Conservation (phyloP, 1,284 basidiomycete genomes). For the Rhizopogon parksii region DNA sequence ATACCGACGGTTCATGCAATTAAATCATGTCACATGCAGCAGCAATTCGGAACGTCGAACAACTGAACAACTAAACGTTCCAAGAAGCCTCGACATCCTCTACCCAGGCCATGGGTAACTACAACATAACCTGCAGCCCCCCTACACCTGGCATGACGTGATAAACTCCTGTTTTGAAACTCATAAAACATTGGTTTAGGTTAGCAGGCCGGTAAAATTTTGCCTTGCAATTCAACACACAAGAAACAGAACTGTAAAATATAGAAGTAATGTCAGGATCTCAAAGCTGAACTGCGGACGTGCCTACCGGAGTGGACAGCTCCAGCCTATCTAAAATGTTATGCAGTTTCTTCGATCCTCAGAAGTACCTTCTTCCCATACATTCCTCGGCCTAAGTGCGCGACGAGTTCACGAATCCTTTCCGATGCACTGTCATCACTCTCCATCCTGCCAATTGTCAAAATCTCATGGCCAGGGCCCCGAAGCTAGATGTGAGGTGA, state of each 20-base stretch:
- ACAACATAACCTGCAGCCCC: no score
- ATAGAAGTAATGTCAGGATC: no score
- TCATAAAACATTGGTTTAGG: no score
- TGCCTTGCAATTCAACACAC: no score
- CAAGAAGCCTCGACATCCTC: no score
- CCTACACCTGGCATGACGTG: background rate
- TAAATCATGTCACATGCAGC: no score
- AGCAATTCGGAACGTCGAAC: no score
- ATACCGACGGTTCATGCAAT: conserved; percentile 4
- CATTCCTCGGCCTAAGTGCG: conserved; percentile 43
- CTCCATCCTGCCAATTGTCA: conserved; percentile 42
- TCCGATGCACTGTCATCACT: conserved; percentile 48
- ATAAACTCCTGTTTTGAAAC: background rate
- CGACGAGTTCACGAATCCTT: conserved; percentile 43
- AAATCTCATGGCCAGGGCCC: conserved; percentile 60
- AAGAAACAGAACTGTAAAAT: no score
- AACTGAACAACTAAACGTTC: no score
- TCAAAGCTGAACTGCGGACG: no score
- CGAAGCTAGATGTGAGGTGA: conserved; percentile 39
- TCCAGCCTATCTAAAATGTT: background rate
- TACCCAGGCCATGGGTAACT: no score
- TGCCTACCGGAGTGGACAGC: background rate
- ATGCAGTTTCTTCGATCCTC: conserved; percentile 36
- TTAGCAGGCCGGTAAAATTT: no score
- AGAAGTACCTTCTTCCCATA: conserved; percentile 70